phyloP scores from a whole-genome alignment of 1,139 yeast species.

The Scheffersomyces segobiensis region DNA sequence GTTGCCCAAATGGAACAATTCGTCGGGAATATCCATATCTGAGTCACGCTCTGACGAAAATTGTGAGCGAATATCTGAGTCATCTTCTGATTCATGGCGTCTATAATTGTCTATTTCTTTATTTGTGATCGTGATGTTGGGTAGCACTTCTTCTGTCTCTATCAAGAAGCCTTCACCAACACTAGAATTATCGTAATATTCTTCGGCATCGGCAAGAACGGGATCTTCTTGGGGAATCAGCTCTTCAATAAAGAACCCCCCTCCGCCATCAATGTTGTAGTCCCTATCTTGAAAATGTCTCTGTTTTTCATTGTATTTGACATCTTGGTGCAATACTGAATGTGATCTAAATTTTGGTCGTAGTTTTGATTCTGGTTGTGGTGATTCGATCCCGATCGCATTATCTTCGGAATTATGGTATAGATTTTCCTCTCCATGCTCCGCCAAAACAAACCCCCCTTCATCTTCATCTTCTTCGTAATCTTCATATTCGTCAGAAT shows the following conservation, averaged over 20 bases:
- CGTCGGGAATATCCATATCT: constrained; percentile 15
- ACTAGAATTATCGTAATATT: neutral
- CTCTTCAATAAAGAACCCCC: neutral
- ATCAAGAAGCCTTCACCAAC: neutral
- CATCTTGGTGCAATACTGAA: neutral
- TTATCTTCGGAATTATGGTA: neutral
- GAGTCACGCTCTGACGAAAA: neutral
- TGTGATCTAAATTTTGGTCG: neutral
- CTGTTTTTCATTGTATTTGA: neutral
- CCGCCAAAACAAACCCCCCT: constrained; percentile 6
- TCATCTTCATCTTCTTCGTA: constrained; percentile 10
- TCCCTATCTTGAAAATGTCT: neutral
- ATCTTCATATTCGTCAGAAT: constrained; percentile 8
- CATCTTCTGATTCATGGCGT: neutral
- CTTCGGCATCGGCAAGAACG: neutral
- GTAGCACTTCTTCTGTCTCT: neutral
- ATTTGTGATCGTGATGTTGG: neutral
- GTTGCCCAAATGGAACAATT: constrained; percentile 15
- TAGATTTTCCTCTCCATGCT: neutral
- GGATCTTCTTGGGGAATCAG: neutral
- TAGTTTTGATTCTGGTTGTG: neutral
- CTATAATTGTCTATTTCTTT: neutral
- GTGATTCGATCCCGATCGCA: neutral
- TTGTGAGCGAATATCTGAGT: neutral
- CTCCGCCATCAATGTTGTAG: neutral